A percentile compares a stretch with the other conserved stretches of the same genome.
These are phyloP conservation scores for Penicillium corylophilum DNA, from an alignment of 2,329 filamentous ascomycete species.

Conservation along the genomic window DNA sequence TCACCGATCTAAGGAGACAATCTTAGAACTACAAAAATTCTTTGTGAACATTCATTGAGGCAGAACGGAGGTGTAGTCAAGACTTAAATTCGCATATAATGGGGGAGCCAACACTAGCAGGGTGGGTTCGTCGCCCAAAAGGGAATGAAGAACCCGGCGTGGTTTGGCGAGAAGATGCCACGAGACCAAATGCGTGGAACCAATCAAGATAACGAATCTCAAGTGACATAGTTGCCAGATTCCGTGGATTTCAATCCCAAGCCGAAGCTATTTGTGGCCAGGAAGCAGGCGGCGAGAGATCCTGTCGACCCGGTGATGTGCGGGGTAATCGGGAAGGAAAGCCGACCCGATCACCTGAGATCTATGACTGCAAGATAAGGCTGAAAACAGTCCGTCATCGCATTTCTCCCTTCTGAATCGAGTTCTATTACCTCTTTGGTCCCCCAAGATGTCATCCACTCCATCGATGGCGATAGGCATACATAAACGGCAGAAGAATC, in stretches of 20 bases:
- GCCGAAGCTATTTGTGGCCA: neutral
- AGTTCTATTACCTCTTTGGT: neutral
- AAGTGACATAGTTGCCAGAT: neutral
- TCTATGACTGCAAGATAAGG: constrained; percentile 1
- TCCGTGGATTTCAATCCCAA: neutral
- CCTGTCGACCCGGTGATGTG: neutral
- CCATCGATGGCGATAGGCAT: neutral
- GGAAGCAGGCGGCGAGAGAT: neutral
- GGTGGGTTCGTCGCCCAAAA: constrained; percentile 2
- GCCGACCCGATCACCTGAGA: constrained; percentile 14
- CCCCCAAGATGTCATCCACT: neutral
- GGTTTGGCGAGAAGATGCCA: neutral
- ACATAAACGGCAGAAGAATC: constrained; percentile 21
- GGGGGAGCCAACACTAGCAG: neutral
- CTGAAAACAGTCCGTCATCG: neutral
- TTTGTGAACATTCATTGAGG: too few species aligned
- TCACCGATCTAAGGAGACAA: too few species aligned
- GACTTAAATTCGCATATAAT: neutral
- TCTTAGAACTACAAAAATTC: too few species aligned
- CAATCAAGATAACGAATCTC: neutral
- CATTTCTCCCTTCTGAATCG: neutral
- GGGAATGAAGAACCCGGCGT: constrained; percentile 3
- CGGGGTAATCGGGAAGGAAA: constrained; percentile 9
- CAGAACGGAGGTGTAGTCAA: neutral
- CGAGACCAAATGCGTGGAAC: neutral